A percentile compares a stretch with the other conserved stretches of the same genome.
These are phyloP conservation scores for Pelargonium nanum DNA, from an alignment of 345 rosid genomes.

Conservation along the genomic window DNA sequence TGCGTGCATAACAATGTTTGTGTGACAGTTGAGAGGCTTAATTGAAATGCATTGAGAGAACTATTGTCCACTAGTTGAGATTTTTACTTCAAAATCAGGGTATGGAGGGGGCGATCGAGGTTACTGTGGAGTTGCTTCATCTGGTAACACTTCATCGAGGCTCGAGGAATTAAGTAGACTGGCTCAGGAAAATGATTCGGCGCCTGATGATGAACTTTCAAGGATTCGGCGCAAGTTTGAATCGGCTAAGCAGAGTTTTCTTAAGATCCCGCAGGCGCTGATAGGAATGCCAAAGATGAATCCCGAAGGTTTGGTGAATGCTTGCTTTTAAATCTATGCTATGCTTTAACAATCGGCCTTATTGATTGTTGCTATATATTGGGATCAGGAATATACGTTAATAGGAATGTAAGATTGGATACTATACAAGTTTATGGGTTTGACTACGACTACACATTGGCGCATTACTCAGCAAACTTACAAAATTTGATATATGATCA, in stretches of 20 bases:
- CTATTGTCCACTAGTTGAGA: background rate
- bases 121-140: slow-evolving; percentile 15
- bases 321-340: background rate
- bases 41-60: background rate
- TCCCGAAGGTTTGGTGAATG: slow-evolving; percentile 52
- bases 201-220: slow-evolving; percentile 32
- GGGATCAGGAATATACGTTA: slow-evolving; percentile 65
- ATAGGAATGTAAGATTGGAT: slow-evolving; percentile 80
- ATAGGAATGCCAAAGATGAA: slow-evolving; percentile 69
- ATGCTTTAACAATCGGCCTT: slow-evolving; percentile 3
- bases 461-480: slow-evolving; percentile 69
- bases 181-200: slow-evolving; percentile 13
- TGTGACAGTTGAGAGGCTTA: background rate
- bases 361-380: slow-evolving; percentile 6
- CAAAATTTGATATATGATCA: slow-evolving; percentile 88
- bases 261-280: slow-evolving; percentile 55
- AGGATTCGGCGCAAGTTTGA: slow-evolving; percentile 53
- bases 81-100: slow-evolving; percentile 19
- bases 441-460: slow-evolving; percentile 90
- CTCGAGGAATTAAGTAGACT: slow-evolving; percentile 24
- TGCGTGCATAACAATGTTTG: background rate
- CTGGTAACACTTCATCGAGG: slow-evolving; percentile 24
- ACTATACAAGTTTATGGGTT: slow-evolving; percentile 83
- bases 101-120: slow-evolving; percentile 24
- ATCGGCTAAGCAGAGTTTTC: slow-evolving; percentile 59